phyloP scores from a whole-genome alignment of 129 eudicot genomes.

The Rutidosis leptorrhynchoides region DNA sequence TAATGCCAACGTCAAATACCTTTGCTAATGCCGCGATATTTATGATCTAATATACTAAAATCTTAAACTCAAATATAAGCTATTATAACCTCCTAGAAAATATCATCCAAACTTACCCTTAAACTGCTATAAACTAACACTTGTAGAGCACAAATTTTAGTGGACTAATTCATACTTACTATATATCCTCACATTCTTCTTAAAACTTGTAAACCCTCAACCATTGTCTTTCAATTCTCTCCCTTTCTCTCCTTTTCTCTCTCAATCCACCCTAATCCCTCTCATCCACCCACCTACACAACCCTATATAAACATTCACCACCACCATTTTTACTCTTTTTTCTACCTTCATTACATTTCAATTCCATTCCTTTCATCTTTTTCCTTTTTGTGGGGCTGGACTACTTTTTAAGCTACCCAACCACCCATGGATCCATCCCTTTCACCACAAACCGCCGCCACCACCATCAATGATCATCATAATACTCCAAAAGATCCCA shows the following conservation, averaged over 20 bases:
- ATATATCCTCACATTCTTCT: conserved; percentile 24
- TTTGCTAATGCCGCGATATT: too few relatives aligned
- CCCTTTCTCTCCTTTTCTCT: conserved; percentile 20
- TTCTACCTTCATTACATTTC: conserved; percentile 11
- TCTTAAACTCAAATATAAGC: too few relatives aligned
- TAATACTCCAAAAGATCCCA: conserved; percentile 11
- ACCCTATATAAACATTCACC: conserved; percentile 27
- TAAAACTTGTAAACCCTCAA: conserved; percentile 13
- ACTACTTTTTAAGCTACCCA: conserved; percentile 30
- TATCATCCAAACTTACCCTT: neutral
- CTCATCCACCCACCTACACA: conserved; percentile 4
- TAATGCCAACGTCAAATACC: too few relatives aligned
- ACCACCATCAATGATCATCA: conserved; percentile 14
- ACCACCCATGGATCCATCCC: conserved; percentile 33
- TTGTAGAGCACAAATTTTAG: neutral
- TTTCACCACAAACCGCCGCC: conserved; percentile 11
- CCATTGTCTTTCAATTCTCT: conserved; percentile 1
- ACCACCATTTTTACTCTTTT: conserved; percentile 23
- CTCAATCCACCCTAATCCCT: conserved; percentile 16
- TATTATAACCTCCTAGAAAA: too few relatives aligned
- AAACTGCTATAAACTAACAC: conserved; percentile 4
- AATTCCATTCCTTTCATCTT: neutral
- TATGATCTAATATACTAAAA: too few relatives aligned
- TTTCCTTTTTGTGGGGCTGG: conserved; percentile 24
- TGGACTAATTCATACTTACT: conserved; percentile 27